Conservation (phyloP, 2,329 filamentous ascomycete genomes). For the Cadophora sp. region DNA sequence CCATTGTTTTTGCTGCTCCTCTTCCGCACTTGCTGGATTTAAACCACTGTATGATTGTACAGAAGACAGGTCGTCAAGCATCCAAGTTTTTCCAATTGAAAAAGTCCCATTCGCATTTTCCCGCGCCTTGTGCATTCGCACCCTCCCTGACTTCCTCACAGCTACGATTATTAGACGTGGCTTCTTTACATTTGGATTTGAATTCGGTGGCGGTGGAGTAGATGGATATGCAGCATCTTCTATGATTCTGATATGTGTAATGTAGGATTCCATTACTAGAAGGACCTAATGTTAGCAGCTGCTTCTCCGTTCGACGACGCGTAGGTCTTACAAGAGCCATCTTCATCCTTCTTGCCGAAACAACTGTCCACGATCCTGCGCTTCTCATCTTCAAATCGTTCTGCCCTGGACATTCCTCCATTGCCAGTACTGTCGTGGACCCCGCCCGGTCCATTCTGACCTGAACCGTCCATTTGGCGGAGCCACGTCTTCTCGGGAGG, state of each 20-base stretch:
- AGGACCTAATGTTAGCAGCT: slow-evolving; percentile 19
- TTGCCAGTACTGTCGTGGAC: slow-evolving; percentile 40
- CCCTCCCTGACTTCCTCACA: slow-evolving; percentile 88
- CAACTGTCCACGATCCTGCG: slow-evolving; percentile 92
- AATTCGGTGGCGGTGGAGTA: slow-evolving; percentile 80
- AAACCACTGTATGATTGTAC: slow-evolving; percentile 82
- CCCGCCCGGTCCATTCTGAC: slow-evolving; percentile 44
- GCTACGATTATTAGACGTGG: slow-evolving; percentile 90
- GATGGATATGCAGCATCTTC: slow-evolving; percentile 88
- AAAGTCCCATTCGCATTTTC: slow-evolving; percentile 95
- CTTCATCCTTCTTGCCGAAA: slow-evolving; percentile 87
- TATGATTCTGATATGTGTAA: slow-evolving; percentile 91
- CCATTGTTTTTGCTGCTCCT: slow-evolving; percentile 71
- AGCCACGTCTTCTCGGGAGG: slow-evolving; percentile 39
- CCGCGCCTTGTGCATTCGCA: slow-evolving; percentile 95
- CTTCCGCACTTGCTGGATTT: slow-evolving; percentile 63
- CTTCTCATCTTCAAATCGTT: slow-evolving; percentile 97
- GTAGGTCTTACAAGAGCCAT: slow-evolving; percentile 73
- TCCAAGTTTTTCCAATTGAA: slow-evolving; percentile 98
- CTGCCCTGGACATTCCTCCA: slow-evolving; percentile 57
- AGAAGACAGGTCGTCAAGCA: slow-evolving; percentile 83
- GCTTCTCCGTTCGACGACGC: background rate
- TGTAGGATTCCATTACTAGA: slow-evolving; percentile 90
- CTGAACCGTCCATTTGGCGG: slow-evolving; percentile 45
- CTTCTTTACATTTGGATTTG: slow-evolving; percentile 80